Evolutionary conservation across 768 basidiomycete species (phyloP), one percentile per base, ranked within the genome.

Genomic region (Termitomyces titanicus): DNA sequence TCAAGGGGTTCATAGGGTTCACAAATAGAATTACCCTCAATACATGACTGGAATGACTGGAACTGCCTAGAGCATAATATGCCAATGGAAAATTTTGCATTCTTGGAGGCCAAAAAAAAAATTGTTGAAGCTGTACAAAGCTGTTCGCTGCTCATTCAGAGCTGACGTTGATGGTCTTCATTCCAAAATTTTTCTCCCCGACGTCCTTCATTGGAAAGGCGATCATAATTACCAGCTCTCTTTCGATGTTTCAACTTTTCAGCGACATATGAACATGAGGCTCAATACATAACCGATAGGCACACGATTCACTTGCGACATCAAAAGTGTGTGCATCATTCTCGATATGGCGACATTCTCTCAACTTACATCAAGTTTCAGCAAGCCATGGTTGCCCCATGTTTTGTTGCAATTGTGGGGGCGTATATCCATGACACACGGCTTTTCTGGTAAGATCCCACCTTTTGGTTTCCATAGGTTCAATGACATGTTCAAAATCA

Each of bases 61-160:
- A 52, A 10, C 40, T 42, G 29, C 5, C n/a, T 34, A 43, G 35
- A 31, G 5, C 10, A 34, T 7, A 24, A 8, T 34, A 33, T 43
- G 22, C 31, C 29, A 31, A 17, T 52, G 25, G 8, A 33, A n/a
- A 33, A 38, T 27, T 49, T 8, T 34, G 9, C 29, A 43, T 22
- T 34, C 15, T 29, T 37, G 24, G 45, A 54, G 20, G 39, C 17
- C n/a, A 1, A 18, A 25, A 47, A 25, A 27, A 35, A 35, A 35
- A n/a, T 46, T 45, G 12, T 11, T 38, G 47, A 40, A 50, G 47
- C 54, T 35, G 52, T 58, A 52, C 29, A 50, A 58, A 44, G 35
- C 52, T 54, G 47, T 58, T 33, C 52, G 39, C 8, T 37, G 56
- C 47, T 24, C 35, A 10, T 44, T 42, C 6, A 22, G 33, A 15